phyloP scores from a whole-genome alignment of 768 basidiomycete species.

The Lactarius vividus region DNA sequence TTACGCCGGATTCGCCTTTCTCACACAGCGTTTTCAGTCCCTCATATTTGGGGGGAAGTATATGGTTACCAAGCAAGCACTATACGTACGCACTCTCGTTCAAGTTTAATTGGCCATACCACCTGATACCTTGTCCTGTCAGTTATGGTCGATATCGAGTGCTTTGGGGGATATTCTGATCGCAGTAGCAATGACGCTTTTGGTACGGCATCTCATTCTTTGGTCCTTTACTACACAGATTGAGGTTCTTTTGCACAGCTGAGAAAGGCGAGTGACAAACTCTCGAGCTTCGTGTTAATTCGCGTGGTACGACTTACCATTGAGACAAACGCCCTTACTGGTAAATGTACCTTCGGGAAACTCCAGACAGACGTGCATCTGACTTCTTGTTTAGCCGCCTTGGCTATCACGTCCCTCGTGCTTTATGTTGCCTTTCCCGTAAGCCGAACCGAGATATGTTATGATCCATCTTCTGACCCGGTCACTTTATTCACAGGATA shows the following conservation, averaged over 20 bases:
- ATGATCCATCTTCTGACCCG: not conserved
- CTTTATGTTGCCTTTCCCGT: not conserved
- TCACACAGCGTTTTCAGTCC: not conserved
- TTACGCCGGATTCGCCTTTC: not conserved
- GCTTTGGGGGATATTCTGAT: not conserved
- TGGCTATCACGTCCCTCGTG: not conserved
- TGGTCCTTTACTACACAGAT: not conserved
- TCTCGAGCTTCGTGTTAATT: not conserved
- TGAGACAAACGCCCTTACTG: not conserved
- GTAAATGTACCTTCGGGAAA: not conserved
- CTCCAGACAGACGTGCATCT: not conserved
- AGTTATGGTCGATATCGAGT: not conserved
- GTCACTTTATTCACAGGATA: not conserved
- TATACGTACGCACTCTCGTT: not conserved
- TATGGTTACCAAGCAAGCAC: not conserved
- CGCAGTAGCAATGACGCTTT: not conserved
- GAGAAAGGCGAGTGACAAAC: not conserved
- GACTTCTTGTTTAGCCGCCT: not conserved
- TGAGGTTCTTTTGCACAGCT: not conserved
- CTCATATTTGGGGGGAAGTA: not conserved
- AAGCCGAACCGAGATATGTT: not conserved
- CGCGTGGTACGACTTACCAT: not conserved
- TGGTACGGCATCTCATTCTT: not conserved
- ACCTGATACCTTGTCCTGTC: not conserved
- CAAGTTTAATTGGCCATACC: not conserved